Conservation (phyloP, 768 basidiomycete species). For the Chalciporus chontae region DNA sequence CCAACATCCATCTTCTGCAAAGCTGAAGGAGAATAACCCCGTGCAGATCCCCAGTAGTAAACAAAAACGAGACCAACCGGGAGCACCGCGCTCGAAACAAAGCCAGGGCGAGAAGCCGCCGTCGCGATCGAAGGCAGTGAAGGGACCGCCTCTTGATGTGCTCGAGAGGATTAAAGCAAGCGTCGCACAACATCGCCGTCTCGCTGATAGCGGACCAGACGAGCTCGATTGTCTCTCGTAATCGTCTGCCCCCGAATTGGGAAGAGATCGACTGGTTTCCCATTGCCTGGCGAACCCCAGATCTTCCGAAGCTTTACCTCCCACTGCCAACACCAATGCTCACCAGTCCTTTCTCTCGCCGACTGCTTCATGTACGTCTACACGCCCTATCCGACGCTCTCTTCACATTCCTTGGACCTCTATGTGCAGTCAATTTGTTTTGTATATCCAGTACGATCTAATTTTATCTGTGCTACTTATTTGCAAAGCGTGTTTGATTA, state of each 20-base stretch:
- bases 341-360: too few species aligned
- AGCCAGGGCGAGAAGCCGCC: constrained; percentile 1
- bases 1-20: constrained; percentile 21
- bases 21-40: constrained; percentile 34
- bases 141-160: constrained; percentile 39
- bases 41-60: constrained; percentile 1
- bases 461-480: too few species aligned
- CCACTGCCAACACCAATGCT: too few species aligned
- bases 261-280: neutral
- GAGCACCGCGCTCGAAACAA: neutral
- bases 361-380: too few species aligned
- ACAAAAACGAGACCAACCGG: neutral
- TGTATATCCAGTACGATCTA: too few species aligned
- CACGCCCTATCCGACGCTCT: too few species aligned
- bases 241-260: constrained; percentile 9
- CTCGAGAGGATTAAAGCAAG: constrained; percentile 37
- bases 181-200: constrained; percentile 14
- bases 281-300: too few species aligned
- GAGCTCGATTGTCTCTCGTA: constrained; percentile 46
- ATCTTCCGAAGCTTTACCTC: too few species aligned
- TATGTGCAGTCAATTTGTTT: too few species aligned
- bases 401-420: too few species aligned
- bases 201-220: constrained; percentile 37
- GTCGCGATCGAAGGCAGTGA: constrained; percentile 15
- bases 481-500: too few species aligned